Percentiles rank a stretch among this genome's conserved stretches.
phyloP scores from a whole-genome alignment of 2,329 filamentous ascomycete genomes.

The Alternaria sp. region DNA sequence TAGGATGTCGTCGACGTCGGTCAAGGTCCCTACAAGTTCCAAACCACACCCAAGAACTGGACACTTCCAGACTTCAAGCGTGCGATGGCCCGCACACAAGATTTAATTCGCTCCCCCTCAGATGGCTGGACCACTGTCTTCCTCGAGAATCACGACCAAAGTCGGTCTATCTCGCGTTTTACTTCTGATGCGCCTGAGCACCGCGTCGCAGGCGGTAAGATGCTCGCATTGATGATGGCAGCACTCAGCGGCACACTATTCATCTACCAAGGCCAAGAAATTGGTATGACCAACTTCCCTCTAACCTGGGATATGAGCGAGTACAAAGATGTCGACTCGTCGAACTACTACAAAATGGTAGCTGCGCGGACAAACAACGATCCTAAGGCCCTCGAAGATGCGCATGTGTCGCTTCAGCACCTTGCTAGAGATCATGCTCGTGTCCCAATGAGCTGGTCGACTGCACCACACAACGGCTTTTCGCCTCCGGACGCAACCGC shows the following conservation, averaged over 20 bases:
- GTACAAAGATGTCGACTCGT: slow-evolving; percentile 62
- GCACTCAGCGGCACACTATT: slow-evolving; percentile 60
- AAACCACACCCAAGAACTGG: slow-evolving; percentile 46
- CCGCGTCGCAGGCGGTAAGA: slow-evolving; percentile 57
- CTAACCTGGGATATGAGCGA: slow-evolving; percentile 55
- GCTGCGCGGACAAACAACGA: slow-evolving; percentile 37
- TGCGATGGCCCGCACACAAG: slow-evolving; percentile 43
- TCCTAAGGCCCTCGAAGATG: slow-evolving; percentile 53
- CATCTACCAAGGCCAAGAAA: slow-evolving; percentile 61
- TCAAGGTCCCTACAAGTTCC: slow-evolving; percentile 49
- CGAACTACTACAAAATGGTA: slow-evolving; percentile 60
- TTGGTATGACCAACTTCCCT: slow-evolving; percentile 61
- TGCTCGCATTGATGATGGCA: slow-evolving; percentile 58
- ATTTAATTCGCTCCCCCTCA: slow-evolving; percentile 38
- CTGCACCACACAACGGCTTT: slow-evolving; percentile 67
- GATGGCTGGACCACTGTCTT: slow-evolving; percentile 60
- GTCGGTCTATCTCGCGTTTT: slow-evolving; percentile 59
- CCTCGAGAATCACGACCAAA: slow-evolving; percentile 64
- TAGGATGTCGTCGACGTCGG: slow-evolving; percentile 53
- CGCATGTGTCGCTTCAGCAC: slow-evolving; percentile 63
- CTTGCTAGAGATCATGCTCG: slow-evolving; percentile 72
- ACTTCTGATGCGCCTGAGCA: slow-evolving; percentile 57
- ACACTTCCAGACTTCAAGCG: slow-evolving; percentile 42
- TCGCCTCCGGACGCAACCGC: slow-evolving; percentile 54
- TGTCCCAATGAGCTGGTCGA: slow-evolving; percentile 74